Conservation (phyloP, 192 early-diverging fungal genomes). For the Geranomyces michiganensis region DNA sequence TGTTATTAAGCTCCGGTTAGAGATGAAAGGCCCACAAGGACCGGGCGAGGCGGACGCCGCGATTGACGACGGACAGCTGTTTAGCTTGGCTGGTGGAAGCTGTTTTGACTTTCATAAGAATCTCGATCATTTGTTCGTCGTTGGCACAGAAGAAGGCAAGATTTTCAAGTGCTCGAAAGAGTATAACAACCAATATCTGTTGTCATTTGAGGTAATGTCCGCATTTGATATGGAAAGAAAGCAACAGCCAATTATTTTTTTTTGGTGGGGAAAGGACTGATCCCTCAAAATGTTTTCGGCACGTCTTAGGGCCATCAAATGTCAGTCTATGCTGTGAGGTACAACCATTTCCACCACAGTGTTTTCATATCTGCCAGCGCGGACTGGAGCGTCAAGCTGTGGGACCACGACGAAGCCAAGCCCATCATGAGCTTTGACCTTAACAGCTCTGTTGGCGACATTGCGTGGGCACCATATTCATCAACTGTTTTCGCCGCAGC, state of each 20-base stretch:
- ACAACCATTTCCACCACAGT: conserved; percentile 59
- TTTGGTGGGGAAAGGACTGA: no score
- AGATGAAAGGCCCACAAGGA: conserved; percentile 3
- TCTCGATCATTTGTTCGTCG: conserved; percentile 62
- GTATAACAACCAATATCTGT: conserved; percentile 61
- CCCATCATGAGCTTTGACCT: conserved; percentile 66
- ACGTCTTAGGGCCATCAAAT: conserved; percentile 59
- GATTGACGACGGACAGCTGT: conserved; percentile 47
- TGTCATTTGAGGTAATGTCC: conserved; percentile 55
- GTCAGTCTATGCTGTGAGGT: conserved; percentile 62
- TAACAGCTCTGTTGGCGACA: conserved; percentile 56
- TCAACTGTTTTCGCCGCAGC: conserved; percentile 65
- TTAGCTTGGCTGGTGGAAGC: conserved; percentile 57
- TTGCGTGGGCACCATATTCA: conserved; percentile 69
- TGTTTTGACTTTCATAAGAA: conserved; percentile 68
- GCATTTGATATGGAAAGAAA: no score
- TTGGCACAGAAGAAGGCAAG: conserved; percentile 67
- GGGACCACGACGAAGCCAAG: conserved; percentile 58
- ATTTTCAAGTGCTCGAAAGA: conserved; percentile 67
- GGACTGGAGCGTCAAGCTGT: conserved; percentile 68
- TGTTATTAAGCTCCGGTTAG: conserved; percentile 35
- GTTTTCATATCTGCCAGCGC: conserved; percentile 60
- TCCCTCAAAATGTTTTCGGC: neutral
- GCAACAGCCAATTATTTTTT: no score
- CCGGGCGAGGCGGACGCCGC: neutral